Base-by-base conservation (phyloP, 257 asterid species). In the Oldenlandia corymbosa region DNA sequence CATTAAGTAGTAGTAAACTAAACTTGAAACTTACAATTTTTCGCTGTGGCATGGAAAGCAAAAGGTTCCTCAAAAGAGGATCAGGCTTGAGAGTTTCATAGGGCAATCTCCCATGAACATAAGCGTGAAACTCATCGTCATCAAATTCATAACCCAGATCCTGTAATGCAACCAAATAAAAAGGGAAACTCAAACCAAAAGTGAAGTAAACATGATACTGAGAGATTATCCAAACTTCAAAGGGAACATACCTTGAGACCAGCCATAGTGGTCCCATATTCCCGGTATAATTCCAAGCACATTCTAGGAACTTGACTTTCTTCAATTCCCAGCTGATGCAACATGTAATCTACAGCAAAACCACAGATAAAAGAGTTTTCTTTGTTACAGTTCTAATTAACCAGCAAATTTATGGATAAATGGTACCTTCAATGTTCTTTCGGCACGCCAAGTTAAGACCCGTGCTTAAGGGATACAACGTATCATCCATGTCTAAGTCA, bases 241-340 rank as follows among this genome's bases (percentile, higher is more conserved):
- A 18, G 12, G 11, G 1, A 3, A 5, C 13, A 30, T 76, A 84
- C 96, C 91, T 88, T 86, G 7, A 91, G 88, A 10, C 98, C 98
- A 32, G 98, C 95, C 98, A 91, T 88, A 24, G 98, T 91, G 37
- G 98, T 91, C 16, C 96, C 98, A 62, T 86, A 50, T 77, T 91
- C 91, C 71, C 75, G 83, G 78, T 91, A 91, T 75, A 91, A 67
- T 24, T 88, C 96, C 77, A 83, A 76, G 71, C 96, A 91, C 90
- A 86, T 79, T 58, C 72, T 76, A 28, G 95, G 91, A 70, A 86
- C 91, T 69, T 83, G 78, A 72, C 75, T 83, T 70, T 81, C 88
- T 68, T 88, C 86, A 28, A 91, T 91, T 41, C 80, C 68, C 79
- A 91, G 72, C 64, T 67, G 79, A 41, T 85, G 70, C 55, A 83